phyloP scores from a whole-genome alignment of 148 eudicot species.

The Silene uniflora region DNA sequence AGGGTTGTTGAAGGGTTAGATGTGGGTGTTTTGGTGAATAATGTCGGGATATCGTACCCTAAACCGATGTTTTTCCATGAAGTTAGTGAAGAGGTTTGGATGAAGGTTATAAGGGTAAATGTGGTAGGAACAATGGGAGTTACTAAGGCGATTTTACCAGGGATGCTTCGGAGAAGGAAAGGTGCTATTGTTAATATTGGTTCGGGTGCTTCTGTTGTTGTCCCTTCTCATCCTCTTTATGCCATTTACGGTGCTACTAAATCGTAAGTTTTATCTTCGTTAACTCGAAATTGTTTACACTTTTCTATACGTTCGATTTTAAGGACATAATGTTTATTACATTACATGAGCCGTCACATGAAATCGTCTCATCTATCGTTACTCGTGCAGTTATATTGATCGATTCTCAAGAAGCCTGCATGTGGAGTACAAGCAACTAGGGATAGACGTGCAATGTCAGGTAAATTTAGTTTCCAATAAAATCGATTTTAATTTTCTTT shows the following conservation, averaged over 20 bases:
- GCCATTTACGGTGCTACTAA: constrained; percentile 82
- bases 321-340: no score
- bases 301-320: no score
- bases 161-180: constrained; percentile 48
- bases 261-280: constrained; percentile 43
- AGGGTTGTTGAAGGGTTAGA: constrained; percentile 48
- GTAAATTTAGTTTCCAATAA: constrained; percentile 8
- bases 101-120: constrained; percentile 57
- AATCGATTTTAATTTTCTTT: not conserved
- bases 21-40: constrained; percentile 66
- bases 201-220: constrained; percentile 63
- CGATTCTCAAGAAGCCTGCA: constrained; percentile 55
- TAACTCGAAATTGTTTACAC: no score
- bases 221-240: constrained; percentile 84
- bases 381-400: constrained; percentile 48
- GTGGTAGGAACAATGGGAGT: constrained; percentile 49
- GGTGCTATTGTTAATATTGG: constrained; percentile 78
- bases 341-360: no score
- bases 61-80: constrained; percentile 62
- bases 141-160: constrained; percentile 47
- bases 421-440: constrained; percentile 53
- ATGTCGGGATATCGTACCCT: constrained; percentile 63
- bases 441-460: constrained; percentile 82
- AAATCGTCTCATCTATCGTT: no score
- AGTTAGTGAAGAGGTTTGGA: constrained; percentile 49